Base-by-base conservation (phyloP, 352 stramenopile species). In the Phytophthora melonis region DNA sequence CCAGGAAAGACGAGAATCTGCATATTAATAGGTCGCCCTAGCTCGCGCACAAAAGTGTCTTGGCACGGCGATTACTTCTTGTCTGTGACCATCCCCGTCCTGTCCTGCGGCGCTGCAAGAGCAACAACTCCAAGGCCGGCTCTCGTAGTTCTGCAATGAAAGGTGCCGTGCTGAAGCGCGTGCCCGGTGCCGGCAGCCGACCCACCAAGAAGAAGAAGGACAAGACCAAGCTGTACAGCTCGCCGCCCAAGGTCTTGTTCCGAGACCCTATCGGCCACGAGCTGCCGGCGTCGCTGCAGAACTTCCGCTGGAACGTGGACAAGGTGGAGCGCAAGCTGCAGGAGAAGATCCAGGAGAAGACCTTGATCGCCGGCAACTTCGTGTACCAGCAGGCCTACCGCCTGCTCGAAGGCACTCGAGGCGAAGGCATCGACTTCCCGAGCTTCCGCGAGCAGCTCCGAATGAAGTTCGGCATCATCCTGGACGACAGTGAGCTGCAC, bases 311-410 rank as follows among this genome's bases (percentile, higher is more conserved):
- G 88, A 85, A 83, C 63, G 84, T 92, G 16, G 80, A 92, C 72
- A 93, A 95, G 55, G 87, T 94, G 43, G 86, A 94, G 70, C 82
- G 85, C 63, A 93, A 94, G 65, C 72, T 95, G 41, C 88, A 93
- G 72, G 87, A 93, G 60, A 95, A 94, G 61, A 94, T 95, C 65
- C 87, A 93, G 60, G 88, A 95, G 77, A 92, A 93, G 69, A 95
- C 87, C 70, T 83, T 92, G 59, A 92, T 95, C 55, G 86, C 85
- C 0, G 88, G 88, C 56, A 95, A 95, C 36, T 95, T 94, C 61
- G 86, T 94, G 18, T 95, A 94, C 64, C 88, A 95, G 66, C 88
- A 95, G 66, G 88, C 88, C n/a, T 95, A 93, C 66, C 87, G 88
- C 5, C 73, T 95, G 34, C 81, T 95, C 13, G 88, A 94, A 68